Conservation (phyloP, 2,329 filamentous ascomycete genomes). For the Stromatinia cepivora region DNA sequence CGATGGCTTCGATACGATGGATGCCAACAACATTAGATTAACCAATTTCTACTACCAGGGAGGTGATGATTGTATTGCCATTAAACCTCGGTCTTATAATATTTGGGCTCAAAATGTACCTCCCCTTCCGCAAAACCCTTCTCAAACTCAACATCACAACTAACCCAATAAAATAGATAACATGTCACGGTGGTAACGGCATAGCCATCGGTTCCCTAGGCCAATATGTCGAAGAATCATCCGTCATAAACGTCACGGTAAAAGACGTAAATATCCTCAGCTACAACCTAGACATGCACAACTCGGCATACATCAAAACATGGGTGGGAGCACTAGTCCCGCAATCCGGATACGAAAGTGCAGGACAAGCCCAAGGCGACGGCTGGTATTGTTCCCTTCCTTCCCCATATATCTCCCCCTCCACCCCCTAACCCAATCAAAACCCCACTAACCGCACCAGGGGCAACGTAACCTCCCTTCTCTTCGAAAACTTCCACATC, state of each 20-base stretch:
- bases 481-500: slow-evolving; percentile 53
- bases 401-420: background rate
- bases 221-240: slow-evolving; percentile 56
- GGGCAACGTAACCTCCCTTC: slow-evolving; percentile 52
- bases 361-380: slow-evolving; percentile 50
- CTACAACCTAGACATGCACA: slow-evolving; percentile 50
- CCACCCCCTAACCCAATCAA: background rate
- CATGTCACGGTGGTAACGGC: slow-evolving; percentile 55
- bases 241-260: slow-evolving; percentile 51
- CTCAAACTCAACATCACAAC: no score
- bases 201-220: slow-evolving; percentile 57
- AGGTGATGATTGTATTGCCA: slow-evolving; percentile 57
- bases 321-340: slow-evolving; percentile 52
- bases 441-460: slow-evolving; percentile 13
- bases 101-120: slow-evolving; percentile 49
- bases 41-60: slow-evolving; percentile 55
- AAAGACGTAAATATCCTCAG: slow-evolving; percentile 49
- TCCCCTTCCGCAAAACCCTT: background rate
- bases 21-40: slow-evolving; percentile 50
- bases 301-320: slow-evolving; percentile 56
- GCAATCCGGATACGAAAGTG: slow-evolving; percentile 51
- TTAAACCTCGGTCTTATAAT: slow-evolving; percentile 57
- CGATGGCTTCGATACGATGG: slow-evolving; percentile 59
- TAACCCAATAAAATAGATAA: slow-evolving; percentile 33
- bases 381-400: slow-evolving; percentile 45